Conservation (phyloP, 192 early-diverging fungal genomes). For the Backusella tarrabulga region DNA sequence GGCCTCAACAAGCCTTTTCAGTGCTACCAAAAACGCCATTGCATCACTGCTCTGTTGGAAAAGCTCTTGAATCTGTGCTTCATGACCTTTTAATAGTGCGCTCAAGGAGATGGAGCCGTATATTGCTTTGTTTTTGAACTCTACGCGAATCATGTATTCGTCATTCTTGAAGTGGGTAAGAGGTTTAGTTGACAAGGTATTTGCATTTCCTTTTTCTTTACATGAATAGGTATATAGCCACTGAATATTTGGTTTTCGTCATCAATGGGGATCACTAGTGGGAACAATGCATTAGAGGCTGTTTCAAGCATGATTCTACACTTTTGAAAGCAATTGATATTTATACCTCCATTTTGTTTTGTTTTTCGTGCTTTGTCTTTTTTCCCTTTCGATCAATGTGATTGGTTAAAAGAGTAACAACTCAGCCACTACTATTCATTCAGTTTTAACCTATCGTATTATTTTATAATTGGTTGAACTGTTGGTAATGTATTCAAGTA, state of each 20-base stretch:
- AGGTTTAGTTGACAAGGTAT: not conserved
- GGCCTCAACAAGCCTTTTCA: not conserved
- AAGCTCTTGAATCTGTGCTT: not conserved
- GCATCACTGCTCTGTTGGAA: not conserved
- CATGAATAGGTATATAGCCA: slow-evolving; percentile 12
- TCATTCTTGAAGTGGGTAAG: not conserved
- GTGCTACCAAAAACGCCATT: not conserved
- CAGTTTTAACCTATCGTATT: no score
- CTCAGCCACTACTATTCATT: no score
- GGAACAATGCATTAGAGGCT: not conserved
- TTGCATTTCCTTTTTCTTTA: not conserved
- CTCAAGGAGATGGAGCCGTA: not conserved
- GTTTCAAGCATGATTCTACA: not conserved
- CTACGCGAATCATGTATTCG: not conserved
- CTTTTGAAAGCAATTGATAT: not conserved
- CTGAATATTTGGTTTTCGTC: slow-evolving; percentile 1
- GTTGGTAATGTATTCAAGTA: no score
- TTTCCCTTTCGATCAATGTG: not conserved
- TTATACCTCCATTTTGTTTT: not conserved
- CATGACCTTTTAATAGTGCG: not conserved
- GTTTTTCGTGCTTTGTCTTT: not conserved
- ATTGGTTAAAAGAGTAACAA: not conserved
- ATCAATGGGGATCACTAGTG: slow-evolving; percentile 11
- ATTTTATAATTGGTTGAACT: no score
- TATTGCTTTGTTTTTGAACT: not conserved